phyloP scores from a whole-genome alignment of 2,329 filamentous ascomycete genomes.

The Diaporthe vexans region DNA sequence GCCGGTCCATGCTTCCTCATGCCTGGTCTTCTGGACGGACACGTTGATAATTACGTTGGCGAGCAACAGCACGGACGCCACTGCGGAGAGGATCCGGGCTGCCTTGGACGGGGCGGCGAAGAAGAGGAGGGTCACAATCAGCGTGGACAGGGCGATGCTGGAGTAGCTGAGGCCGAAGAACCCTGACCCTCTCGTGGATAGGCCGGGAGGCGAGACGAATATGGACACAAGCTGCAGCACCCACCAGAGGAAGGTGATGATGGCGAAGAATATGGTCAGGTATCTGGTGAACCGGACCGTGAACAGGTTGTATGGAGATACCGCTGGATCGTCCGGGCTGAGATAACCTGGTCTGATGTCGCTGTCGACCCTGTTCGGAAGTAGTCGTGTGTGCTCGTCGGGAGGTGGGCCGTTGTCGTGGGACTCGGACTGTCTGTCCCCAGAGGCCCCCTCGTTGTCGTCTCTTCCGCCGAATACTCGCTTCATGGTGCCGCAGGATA shows the following conservation, averaged over 20 bases:
- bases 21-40: slow-evolving; percentile 78
- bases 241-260: slow-evolving; percentile 92
- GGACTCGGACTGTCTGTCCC: slow-evolving; percentile 44
- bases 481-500: slow-evolving; percentile 34
- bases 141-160: slow-evolving; percentile 80
- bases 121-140: slow-evolving; percentile 85
- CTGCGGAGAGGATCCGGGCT: slow-evolving; percentile 79
- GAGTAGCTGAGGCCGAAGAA: slow-evolving; percentile 92
- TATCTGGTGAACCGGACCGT: slow-evolving; percentile 85
- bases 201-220: slow-evolving; percentile 90
- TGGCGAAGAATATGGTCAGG: slow-evolving; percentile 81
- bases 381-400: slow-evolving; percentile 74
- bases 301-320: slow-evolving; percentile 96
- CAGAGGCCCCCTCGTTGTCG: slow-evolving; percentile 46
- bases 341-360: slow-evolving; percentile 64
- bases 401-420: slow-evolving; percentile 48
- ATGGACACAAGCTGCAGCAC: slow-evolving; percentile 86
- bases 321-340: slow-evolving; percentile 84
- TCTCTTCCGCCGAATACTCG: slow-evolving; percentile 39
- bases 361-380: slow-evolving; percentile 76
- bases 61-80: slow-evolving; percentile 76
- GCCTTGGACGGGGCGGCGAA: slow-evolving; percentile 87
- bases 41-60: slow-evolving; percentile 85
- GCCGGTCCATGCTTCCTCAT: slow-evolving; percentile 94
- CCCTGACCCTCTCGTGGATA: slow-evolving; percentile 89